These are phyloP conservation scores for Penicillium diatomitis DNA, from an alignment of 495 filamentous ascomycete genomes.

Conservation along the genomic window DNA sequence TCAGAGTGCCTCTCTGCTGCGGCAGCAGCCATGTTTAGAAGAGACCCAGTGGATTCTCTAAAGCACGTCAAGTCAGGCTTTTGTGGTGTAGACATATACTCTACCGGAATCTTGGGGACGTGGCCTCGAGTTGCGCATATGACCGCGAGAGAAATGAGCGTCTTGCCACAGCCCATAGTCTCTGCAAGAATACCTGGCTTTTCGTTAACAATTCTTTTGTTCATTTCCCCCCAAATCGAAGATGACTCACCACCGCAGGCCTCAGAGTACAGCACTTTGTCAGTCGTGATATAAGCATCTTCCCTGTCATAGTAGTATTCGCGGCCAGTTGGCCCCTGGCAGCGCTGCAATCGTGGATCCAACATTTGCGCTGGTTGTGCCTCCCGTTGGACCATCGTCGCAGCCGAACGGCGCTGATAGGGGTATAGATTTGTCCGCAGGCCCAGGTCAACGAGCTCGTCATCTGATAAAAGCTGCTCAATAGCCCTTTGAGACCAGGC, in stretches of 20 bases:
- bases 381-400: conserved; percentile 81
- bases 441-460: conserved; percentile 39
- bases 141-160: conserved; percentile 73
- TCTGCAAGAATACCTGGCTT: conserved; percentile 33
- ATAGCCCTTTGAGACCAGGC: conserved; percentile 51
- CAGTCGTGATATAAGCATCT: conserved; percentile 46
- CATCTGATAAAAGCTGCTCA: conserved; percentile 43
- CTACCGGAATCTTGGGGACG: conserved; percentile 53
- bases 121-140: conserved; percentile 74
- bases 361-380: conserved; percentile 50
- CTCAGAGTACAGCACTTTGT: conserved; percentile 64
- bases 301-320: conserved; percentile 67
- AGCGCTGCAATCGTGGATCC: conserved; percentile 61
- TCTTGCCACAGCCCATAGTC: conserved; percentile 78
- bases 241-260: conserved; percentile 53
- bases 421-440: conserved; percentile 61
- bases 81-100: conserved; percentile 34
- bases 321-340: conserved; percentile 48
- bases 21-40: conserved; percentile 66
- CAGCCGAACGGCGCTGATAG: conserved; percentile 76
- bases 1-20: conserved; percentile 52
- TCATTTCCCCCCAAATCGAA: neutral
- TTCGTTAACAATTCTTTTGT: neutral
- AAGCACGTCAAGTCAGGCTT: conserved; percentile 25
- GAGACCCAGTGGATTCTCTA: conserved; percentile 38